Conservation (phyloP, 805 yeast species). For the Pichia rugopelliculosa region DNA sequence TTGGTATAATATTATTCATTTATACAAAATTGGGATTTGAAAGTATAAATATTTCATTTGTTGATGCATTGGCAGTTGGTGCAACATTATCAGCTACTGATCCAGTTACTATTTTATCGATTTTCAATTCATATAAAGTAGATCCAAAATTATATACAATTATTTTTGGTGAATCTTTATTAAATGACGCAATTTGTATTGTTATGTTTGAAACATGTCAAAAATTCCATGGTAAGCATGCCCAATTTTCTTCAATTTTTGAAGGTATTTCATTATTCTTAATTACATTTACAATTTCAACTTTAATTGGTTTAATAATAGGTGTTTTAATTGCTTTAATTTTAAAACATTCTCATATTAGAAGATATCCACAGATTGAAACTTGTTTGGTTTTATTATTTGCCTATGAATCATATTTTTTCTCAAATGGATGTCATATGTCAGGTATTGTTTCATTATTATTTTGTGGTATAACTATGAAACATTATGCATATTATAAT, state of each 20-base stretch:
- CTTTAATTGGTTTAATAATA: constrained; percentile 79
- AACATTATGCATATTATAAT: constrained; percentile 94
- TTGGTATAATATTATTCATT: constrained; percentile 78
- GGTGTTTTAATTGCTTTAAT: constrained; percentile 87
- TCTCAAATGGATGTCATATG: constrained; percentile 98
- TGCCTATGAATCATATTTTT: constrained; percentile 94
- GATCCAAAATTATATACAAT: constrained; percentile 97
- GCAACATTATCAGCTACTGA: constrained; percentile 98
- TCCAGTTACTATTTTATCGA: constrained; percentile 93
- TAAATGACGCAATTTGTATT: constrained; percentile 96
- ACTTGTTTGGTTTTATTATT: constrained; percentile 83
- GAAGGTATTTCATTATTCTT: constrained; percentile 91
- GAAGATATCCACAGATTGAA: constrained; percentile 96
- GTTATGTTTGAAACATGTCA: constrained; percentile 99
- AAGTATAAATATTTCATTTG: constrained; percentile 80
- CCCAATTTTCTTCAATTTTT: constrained; percentile 68
- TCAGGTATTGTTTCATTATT: constrained; percentile 93
- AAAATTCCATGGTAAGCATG: constrained; percentile 82
- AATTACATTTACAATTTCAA: constrained; percentile 86
- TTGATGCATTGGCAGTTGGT: constrained; percentile 96
- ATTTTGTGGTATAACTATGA: constrained; percentile 93
- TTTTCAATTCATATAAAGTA: constrained; percentile 94
- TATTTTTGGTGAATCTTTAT: constrained; percentile 90
- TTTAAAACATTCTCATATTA: constrained; percentile 83
- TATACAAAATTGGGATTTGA: constrained; percentile 94